Conservation (phyloP, 768 basidiomycete species). For the Naganishia randhawae region DNA sequence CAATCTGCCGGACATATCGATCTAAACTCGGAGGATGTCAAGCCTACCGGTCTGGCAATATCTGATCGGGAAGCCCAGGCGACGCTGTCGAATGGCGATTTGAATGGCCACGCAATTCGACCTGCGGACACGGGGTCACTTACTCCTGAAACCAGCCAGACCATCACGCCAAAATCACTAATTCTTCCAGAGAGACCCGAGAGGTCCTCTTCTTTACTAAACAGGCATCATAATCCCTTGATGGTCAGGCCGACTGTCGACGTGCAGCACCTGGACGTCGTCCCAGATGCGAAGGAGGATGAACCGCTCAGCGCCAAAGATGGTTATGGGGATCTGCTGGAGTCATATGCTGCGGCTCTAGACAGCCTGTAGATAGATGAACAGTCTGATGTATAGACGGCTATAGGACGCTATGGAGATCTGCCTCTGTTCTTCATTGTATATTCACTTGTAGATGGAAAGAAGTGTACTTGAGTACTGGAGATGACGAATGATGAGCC, state of each 20-base stretch:
- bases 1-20: constrained; percentile 21
- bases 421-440: too few relatives aligned
- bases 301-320: constrained; percentile 19
- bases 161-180: not conserved
- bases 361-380: not conserved
- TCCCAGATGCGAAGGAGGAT: not conserved
- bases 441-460: too few relatives aligned
- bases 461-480: too few relatives aligned
- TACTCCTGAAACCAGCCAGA: not conserved
- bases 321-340: constrained; percentile 28
- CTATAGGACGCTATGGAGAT: not conserved
- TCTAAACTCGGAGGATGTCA: not conserved
- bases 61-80: not conserved
- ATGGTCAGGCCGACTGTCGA: not conserved
- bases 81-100: not conserved
- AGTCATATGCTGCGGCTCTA: constrained; percentile 20
- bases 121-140: not conserved
- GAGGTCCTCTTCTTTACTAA: not conserved
- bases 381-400: not conserved
- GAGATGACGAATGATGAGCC: too few relatives aligned
- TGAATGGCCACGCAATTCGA: not conserved
- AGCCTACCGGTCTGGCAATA: not conserved
- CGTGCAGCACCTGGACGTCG: not conserved
- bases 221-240: not conserved
- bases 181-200: constrained; percentile 10